Percentiles rank a stretch among this genome's conserved stretches.
These are phyloP conservation scores for Peniophora sp. DNA, from an alignment of 1,284 basidiomycete species.

Conservation along the genomic window DNA sequence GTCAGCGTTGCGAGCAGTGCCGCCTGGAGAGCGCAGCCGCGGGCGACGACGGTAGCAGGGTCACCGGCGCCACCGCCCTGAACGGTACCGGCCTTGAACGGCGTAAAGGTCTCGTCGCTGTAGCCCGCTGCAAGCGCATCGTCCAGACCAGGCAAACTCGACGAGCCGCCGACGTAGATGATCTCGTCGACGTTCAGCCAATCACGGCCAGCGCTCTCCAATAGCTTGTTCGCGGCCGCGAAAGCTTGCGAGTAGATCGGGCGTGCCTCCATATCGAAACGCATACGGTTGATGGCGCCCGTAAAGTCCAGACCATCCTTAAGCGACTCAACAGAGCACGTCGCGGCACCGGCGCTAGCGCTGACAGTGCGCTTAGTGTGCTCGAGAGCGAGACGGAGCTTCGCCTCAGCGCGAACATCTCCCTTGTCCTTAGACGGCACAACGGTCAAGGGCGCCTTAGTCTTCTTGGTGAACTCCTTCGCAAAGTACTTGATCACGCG, in stretches of 20 bases:
- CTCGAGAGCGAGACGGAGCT: constrained; percentile 89
- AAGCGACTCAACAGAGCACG: constrained; percentile 88
- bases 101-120: constrained; percentile 56
- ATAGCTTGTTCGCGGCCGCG: constrained; percentile 53
- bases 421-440: constrained; percentile 47
- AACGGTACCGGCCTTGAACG: constrained; percentile 58
- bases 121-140: constrained; percentile 69
- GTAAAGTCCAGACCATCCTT: constrained; percentile 95
- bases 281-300: constrained; percentile 86
- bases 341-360: constrained; percentile 83
- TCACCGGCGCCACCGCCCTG: constrained; percentile 69
- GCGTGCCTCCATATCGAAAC: constrained; percentile 85
- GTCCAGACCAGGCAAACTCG: constrained; percentile 81
- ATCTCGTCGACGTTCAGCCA: constrained; percentile 84
- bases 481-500: constrained; percentile 88
- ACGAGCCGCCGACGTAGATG: constrained; percentile 85
- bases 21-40: constrained; percentile 87
- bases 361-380: constrained; percentile 92
- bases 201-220: constrained; percentile 62
- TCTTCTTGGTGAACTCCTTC: constrained; percentile 97
- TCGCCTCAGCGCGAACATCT: constrained; percentile 88
- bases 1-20: constrained; percentile 53
- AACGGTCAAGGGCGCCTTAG: constrained; percentile 68
- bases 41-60: constrained; percentile 83
- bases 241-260: constrained; percentile 70